Evolutionary conservation across 768 basidiomycete species (phyloP).

Genomic region (Xerocomus potaroensis): DNA sequence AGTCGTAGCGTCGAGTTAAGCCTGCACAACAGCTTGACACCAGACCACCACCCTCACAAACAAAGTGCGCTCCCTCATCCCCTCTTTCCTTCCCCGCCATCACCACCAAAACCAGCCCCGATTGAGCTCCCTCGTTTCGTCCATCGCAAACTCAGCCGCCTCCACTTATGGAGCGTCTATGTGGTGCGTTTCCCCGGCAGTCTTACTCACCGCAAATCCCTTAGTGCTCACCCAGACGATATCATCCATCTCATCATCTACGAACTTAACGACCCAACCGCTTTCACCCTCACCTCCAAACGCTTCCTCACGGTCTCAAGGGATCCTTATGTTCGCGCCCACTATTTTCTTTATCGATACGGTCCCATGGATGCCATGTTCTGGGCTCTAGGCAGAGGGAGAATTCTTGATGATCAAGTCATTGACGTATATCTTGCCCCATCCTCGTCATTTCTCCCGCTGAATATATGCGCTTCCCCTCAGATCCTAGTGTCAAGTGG

Average conservation of each 20-base stretch:
- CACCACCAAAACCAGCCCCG: not conserved
- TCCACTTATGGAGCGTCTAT: slow-evolving; percentile 56
- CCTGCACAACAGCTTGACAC: slow-evolving; percentile 31
- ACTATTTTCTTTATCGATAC: slow-evolving; percentile 73
- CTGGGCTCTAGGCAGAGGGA: slow-evolving; percentile 71
- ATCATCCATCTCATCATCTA: slow-evolving; percentile 70
- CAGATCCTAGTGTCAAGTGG: slow-evolving; percentile 73
- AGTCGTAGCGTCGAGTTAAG: slow-evolving; percentile 26
- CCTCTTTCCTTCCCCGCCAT: slow-evolving; percentile 1
- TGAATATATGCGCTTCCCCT: slow-evolving; percentile 25
- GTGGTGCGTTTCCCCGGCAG: slow-evolving; percentile 44
- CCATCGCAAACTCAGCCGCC: not conserved
- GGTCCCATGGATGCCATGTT: slow-evolving; percentile 68
- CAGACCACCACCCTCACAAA: slow-evolving; percentile 33
- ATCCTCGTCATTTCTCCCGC: slow-evolving; percentile 19
- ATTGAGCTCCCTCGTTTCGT: slow-evolving; percentile 1
- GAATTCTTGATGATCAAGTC: slow-evolving; percentile 57
- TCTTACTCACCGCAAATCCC: slow-evolving; percentile 6
- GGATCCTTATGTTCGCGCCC: slow-evolving; percentile 72
- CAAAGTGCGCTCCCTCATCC: slow-evolving; percentile 21
- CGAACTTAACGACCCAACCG: slow-evolving; percentile 61
- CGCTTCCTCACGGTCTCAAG: slow-evolving; percentile 60
- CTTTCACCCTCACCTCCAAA: slow-evolving; percentile 53
- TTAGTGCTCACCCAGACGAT: slow-evolving; percentile 41
- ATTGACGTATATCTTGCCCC: slow-evolving; percentile 53